Evolutionary conservation across 2,329 filamentous ascomycete species (phyloP), one percentile per base, ranked within the genome.

Genomic region (Keithomyces neogunnii): DNA sequence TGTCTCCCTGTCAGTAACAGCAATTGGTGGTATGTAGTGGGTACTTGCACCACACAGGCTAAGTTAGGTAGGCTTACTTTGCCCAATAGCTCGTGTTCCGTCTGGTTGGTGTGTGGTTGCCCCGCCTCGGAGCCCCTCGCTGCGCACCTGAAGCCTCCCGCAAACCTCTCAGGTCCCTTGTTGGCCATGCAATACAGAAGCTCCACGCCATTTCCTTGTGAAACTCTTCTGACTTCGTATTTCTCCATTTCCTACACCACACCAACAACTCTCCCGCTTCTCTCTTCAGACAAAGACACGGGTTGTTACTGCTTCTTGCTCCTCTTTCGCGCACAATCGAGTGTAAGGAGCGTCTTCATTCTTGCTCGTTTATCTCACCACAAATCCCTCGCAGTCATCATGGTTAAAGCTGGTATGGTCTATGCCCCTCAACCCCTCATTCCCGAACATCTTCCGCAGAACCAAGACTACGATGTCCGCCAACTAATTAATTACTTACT

Each of bases 401-500:
- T 82, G 79, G 79, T 82, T 61, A 82, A 82, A 71, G 79, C 79
- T 69, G 78, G 79, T 82, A 74, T 60, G 35, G 33, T 19, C 39
- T 29, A 44, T 53, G 49, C 56, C 54, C 52, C 57, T 55, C 50
- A 56, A 59, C 58, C 59, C 61, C 62, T 58, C 62, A 57, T 43
- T 33, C 26, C 47, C 52, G 45, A 42, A 39, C 45, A 30, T 19
- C 38, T 29, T 46, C 31, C 19, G n/a, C 4, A 9, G 1, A 33
- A 19, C 11, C 5, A 19, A 13, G 9, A n/a, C 31, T n/a, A 45
- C 44, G 33, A 42, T 39, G 26, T 31, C 29, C 10, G 35, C 51
- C 40, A 36, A 46, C 42, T 50, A 51, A 31, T 47, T 47, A 57
- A 19, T 19, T 19, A 19, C 19, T 19, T 50, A 33, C 31, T 53